Percentiles rank a stretch among this genome's conserved stretches.
These are phyloP conservation scores for Naganishia friedmannii DNA, from an alignment of 768 basidiomycete genomes.

Conservation along the genomic window DNA sequence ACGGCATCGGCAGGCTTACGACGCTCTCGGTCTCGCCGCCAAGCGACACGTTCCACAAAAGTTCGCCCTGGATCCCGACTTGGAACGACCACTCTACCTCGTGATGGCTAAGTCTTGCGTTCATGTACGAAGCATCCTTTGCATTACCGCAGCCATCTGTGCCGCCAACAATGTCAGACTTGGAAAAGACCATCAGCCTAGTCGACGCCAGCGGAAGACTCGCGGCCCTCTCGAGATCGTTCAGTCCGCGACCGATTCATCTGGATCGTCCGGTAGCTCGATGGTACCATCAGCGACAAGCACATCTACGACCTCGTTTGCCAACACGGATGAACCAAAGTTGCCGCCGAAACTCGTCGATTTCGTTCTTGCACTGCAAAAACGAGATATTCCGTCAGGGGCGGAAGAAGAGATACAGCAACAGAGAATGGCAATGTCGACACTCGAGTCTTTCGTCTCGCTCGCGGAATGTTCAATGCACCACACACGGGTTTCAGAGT, in stretches of 20 bases:
- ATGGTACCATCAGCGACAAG: too few species aligned
- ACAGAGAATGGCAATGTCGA: too few species aligned
- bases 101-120: conserved; percentile 19
- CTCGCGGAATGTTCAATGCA: too few species aligned
- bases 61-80: conserved; percentile 4
- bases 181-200: background rate
- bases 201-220: background rate
- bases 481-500: too few species aligned
- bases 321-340: background rate
- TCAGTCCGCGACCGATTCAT: background rate
- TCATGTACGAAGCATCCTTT: conserved; percentile 1
- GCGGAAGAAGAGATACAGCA: too few species aligned
- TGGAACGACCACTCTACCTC: conserved; percentile 17
- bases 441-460: too few species aligned
- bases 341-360: background rate
- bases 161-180: background rate
- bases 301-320: background rate
- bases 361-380: background rate
- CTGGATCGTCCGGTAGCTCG: background rate
- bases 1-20: background rate
- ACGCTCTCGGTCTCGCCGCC: background rate
- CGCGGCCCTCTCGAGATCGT: background rate
- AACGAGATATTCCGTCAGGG: background rate
- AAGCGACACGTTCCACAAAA: background rate
- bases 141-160: conserved; percentile 7